Base-by-base conservation (phyloP, 805 yeast species). In the Myxozyma neotropica region DNA sequence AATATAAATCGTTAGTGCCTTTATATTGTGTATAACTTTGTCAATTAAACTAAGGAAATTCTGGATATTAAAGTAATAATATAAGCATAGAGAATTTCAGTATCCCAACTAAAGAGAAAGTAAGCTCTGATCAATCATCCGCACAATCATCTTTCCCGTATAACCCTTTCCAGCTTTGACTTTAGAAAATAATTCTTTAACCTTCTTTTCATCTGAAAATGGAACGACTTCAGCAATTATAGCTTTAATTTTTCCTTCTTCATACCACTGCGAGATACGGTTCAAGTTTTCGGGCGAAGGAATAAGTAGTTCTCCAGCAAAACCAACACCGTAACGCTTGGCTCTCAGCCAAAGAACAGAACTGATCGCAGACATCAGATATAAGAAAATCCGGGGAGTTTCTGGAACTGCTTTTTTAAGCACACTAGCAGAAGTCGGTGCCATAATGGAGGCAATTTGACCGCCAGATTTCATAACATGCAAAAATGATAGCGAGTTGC, bases 121-220 rank as follows among this genome's bases (percentile, higher is more conserved):
- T 29, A 7, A 29, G 10, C 6, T n/a, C n/a, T 26, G 31, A 33
- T 35, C 17, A 1, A n/a, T 39, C 1, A 62, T 51, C n/a, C 48
- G 43, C 24, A 61, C 50, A 6, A 65, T 58, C 17, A 63, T 55
- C 58, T 66, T 66, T 15, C 69, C 69, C 17, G 67, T 57, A 15
- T 54, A 43, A 1, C 67, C 59, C 36, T 15, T 54, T 3, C 57
- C 69, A 4, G 44, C 36, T 40, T 60, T 47, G 21, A 55, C 57
- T 45, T 53, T 39, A 31, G 44, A 38, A 44, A 56, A 51, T 12
- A 61, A 63, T 24, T 55, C 55, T 38, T 29, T 48, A 26, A 64
- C 67, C 15, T 43, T 55, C 12, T 58, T 57, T 24, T 58, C 44
- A 21, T 57, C 61, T 17, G 17, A n/a, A 15, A 59, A 56, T 6